Percentiles rank a stretch among this genome's conserved stretches.
These are phyloP conservation scores for Pharus latifolius DNA, from an alignment of 176 grass and related monocot species.

Conservation along the genomic window DNA sequence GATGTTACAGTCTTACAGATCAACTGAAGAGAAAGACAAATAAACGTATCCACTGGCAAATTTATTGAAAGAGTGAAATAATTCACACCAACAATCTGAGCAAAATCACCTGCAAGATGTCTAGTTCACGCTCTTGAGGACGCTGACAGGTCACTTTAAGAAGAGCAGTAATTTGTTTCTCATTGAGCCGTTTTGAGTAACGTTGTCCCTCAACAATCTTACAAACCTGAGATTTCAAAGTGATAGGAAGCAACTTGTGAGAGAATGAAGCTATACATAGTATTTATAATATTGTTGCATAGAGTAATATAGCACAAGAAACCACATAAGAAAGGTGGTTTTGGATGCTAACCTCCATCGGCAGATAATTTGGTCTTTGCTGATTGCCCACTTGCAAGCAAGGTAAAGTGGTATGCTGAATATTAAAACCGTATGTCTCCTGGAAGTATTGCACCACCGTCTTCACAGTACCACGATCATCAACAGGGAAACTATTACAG, in stretches of 20 bases:
- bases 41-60: too few relatives aligned
- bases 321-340: background rate
- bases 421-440: constrained; percentile 54
- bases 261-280: background rate
- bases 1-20: too few relatives aligned
- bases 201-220: constrained; percentile 64
- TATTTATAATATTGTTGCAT: background rate
- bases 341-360: constrained; percentile 47
- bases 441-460: constrained; percentile 55
- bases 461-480: constrained; percentile 57
- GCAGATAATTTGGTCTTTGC: constrained; percentile 61
- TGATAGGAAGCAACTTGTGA: background rate
- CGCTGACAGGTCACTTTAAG: constrained; percentile 60
- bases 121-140: constrained; percentile 40
- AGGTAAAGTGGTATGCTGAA: constrained; percentile 57
- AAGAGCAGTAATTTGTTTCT: constrained; percentile 64
- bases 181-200: constrained; percentile 61
- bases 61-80: too few relatives aligned
- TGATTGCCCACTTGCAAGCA: constrained; percentile 70
- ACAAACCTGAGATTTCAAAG: constrained; percentile 37
- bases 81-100: background rate
- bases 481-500: constrained; percentile 38
- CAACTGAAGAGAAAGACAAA: background rate
- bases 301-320: background rate
- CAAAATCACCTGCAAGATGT: constrained; percentile 50